phyloP scores from a whole-genome alignment of 2,329 filamentous ascomycete genomes.

The Nothomitra cinnamomea region DNA sequence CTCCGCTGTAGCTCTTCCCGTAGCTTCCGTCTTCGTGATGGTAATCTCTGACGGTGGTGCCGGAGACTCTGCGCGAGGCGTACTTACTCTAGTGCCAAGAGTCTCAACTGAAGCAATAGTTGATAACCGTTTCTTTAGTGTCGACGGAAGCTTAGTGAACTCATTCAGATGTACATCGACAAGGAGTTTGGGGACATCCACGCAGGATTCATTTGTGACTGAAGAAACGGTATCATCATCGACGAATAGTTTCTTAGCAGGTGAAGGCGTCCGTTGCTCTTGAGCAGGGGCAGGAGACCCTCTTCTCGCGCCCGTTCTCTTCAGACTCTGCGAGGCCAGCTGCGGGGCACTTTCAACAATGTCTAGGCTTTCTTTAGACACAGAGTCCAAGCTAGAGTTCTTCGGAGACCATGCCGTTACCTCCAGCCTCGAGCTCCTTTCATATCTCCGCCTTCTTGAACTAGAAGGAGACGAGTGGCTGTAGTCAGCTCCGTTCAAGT shows the following conservation, averaged over 20 bases:
- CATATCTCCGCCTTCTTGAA: neutral
- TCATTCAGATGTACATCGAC: neutral
- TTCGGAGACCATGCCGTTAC: neutral
- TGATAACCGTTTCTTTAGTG: conserved; percentile 35
- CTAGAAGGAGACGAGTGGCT: neutral
- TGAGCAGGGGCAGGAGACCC: neutral
- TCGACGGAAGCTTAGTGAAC: conserved; percentile 17
- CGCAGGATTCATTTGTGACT: conserved; percentile 24
- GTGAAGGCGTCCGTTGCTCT: neutral
- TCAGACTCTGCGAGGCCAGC: neutral
- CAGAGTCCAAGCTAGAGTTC: neutral
- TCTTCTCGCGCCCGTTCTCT: conserved; percentile 3
- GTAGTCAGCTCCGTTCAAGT: neutral
- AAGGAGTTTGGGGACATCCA: conserved; percentile 26
- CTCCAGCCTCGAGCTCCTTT: neutral
- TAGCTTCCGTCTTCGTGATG: neutral
- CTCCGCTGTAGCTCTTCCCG: conserved; percentile 12
- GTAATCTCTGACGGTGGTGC: conserved; percentile 15
- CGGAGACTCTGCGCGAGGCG: neutral
- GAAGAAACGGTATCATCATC: conserved; percentile 12
- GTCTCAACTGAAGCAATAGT: conserved; percentile 42
- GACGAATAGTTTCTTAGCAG: neutral
- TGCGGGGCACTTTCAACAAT: neutral
- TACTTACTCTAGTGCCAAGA: conserved; percentile 19
- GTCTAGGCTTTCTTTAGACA: neutral